These are phyloP conservation scores for Pezicula carpinea DNA, from an alignment of 2,329 filamentous ascomycete species.

Conservation along the genomic window DNA sequence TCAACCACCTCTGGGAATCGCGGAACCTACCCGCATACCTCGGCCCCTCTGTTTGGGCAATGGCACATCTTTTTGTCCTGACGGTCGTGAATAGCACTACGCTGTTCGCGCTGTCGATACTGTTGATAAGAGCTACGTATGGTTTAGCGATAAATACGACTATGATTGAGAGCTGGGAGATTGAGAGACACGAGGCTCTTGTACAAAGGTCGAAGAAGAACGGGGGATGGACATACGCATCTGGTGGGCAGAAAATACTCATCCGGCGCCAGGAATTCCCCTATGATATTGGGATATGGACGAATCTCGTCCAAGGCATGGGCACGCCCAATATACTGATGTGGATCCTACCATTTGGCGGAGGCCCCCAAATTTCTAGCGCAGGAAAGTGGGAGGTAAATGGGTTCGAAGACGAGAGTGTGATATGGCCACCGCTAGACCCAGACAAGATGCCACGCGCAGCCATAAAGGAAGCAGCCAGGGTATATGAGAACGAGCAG, in stretches of 20 bases:
- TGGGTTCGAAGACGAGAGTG: slow-evolving; percentile 63
- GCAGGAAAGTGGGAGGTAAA: slow-evolving; percentile 64
- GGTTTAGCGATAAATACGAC: slow-evolving; percentile 66
- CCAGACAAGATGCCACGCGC: slow-evolving; percentile 49
- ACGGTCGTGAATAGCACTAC: slow-evolving; percentile 53
- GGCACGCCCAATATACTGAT: slow-evolving; percentile 58
- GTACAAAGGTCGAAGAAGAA: slow-evolving; percentile 40
- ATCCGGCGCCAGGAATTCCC: slow-evolving; percentile 71
- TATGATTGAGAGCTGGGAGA: slow-evolving; percentile 77
- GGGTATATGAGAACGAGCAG: slow-evolving; percentile 25
- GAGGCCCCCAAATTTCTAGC: slow-evolving; percentile 35
- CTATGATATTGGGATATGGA: slow-evolving; percentile 72
- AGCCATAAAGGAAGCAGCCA: slow-evolving; percentile 5
- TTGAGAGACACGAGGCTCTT: slow-evolving; percentile 57
- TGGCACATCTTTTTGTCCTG: slow-evolving; percentile 59
- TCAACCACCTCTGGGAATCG: slow-evolving; percentile 55
- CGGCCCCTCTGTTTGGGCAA: slow-evolving; percentile 56
- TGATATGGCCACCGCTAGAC: slow-evolving; percentile 60
- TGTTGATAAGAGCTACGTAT: slow-evolving; percentile 59
- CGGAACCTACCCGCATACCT: slow-evolving; percentile 70
- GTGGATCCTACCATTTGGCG: slow-evolving; percentile 68
- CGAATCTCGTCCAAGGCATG: slow-evolving; percentile 73
- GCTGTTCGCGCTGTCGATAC: slow-evolving; percentile 56
- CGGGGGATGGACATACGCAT: slow-evolving; percentile 33
- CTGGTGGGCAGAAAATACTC: slow-evolving; percentile 45